Base-by-base conservation (phyloP, 2,329 filamentous ascomycete genomes). In the Penicillium brevicompactum region DNA sequence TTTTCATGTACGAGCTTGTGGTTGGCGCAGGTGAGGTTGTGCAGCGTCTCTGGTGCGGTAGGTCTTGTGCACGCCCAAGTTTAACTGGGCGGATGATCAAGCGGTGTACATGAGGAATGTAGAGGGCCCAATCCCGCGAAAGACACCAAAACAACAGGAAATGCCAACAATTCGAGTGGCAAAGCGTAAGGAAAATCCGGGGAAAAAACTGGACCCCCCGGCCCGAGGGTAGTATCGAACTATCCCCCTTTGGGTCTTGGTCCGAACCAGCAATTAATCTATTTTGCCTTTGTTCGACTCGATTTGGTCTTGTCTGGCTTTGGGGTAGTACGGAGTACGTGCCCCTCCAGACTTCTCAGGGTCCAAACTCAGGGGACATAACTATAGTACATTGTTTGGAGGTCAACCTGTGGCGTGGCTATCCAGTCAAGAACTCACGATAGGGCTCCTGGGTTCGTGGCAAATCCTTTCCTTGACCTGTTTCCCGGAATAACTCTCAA, bases 111-210 rank as follows among this genome's bases (percentile, higher is more conserved):
- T 43, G 6, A 37, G 50, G 4, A 42, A 21, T 22, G 14, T 21
- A 27, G 27, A 11, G 34, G 32, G 22, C 34, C 22, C 13, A 34
- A 21, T 10, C 16, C 30, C 34, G 30, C 14, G 16, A 14, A 22
- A 22, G n/a, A 13, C 37, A 37, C n/a, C n/a, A 4, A 14, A 6
- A 16, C 18, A 6, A 38, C 9, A 18, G 8, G 11, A 30, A 47
- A 3, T 18, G 5, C 11, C 2, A 27, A 11, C 14, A 8, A 10
- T 2, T 11, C 5, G 0, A 21, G 46, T 44, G 51, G 38, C 46
- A 24, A 53, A 44, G n/a, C 31, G 34, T 10, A 46, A 30, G 14
- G 53, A 47, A 55, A 52, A 55, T 55, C 53, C 53, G 53, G 53
- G 53, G 53, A 55, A 55, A 14, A 32, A 24, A 11, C 37, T 34